Conservation (phyloP, 805 yeast species). For the Pichia membranifaciens region DNA sequence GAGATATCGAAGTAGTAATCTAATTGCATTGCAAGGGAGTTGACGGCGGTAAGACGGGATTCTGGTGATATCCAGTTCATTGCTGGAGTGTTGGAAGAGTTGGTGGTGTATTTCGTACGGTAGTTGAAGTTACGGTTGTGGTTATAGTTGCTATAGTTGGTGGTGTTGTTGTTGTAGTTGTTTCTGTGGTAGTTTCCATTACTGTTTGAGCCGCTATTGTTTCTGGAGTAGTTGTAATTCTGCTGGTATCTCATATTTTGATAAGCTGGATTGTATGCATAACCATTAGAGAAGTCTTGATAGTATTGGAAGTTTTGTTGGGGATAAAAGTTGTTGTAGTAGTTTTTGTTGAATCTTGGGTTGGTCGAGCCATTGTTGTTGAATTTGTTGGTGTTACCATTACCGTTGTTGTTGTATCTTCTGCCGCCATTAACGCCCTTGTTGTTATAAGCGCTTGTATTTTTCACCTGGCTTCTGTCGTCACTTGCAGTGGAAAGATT, state of each 20-base stretch:
- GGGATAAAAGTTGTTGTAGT: background rate
- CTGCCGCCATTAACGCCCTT: conserved; percentile 13
- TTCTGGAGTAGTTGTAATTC: background rate
- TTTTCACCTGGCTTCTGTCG: background rate
- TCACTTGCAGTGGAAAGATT: background rate
- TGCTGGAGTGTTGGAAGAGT: background rate
- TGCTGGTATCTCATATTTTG: conserved; percentile 3
- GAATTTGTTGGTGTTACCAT: conserved; percentile 6
- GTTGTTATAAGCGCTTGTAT: conserved; percentile 3
- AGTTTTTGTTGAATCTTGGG: conserved; percentile 2
- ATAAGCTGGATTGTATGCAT: background rate
- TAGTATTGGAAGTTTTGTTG: conserved; percentile 8
- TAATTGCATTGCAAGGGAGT: conserved; percentile 47
- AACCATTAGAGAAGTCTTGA: conserved; percentile 1
- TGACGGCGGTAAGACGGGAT: conserved; percentile 15
- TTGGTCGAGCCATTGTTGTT: too few relatives aligned
- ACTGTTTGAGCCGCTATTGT: background rate
- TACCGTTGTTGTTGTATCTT: conserved; percentile 7
- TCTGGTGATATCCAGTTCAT: conserved; percentile 14
- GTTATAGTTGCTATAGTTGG: conserved; percentile 5
- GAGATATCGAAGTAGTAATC: conserved; percentile 89
- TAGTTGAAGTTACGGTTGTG: conserved; percentile 5
- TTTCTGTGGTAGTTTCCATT: conserved; percentile 4
- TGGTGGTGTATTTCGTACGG: background rate
- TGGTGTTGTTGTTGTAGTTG: conserved; percentile 3